Conservation (phyloP, 305 asterid species). For the Fraxinus paxiana region DNA sequence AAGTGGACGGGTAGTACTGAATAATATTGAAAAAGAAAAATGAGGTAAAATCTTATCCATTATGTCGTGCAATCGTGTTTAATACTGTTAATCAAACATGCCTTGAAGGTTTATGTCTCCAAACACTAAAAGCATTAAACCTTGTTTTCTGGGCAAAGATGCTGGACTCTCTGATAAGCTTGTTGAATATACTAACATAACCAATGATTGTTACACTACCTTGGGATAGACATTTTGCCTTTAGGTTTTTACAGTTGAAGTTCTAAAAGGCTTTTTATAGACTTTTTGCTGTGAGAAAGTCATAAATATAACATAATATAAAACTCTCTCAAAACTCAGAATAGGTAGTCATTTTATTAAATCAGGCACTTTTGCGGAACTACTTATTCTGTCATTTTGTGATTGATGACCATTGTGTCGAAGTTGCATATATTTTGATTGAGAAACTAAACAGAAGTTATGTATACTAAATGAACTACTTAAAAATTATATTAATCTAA, state of each 20-base stretch:
- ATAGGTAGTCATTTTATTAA: background rate
- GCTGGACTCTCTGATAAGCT: background rate
- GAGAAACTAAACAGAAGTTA: background rate
- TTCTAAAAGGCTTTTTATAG: background rate
- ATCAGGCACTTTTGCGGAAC: background rate
- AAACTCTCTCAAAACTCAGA: background rate
- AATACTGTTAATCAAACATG: background rate
- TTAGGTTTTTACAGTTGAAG: background rate
- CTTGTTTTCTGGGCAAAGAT: background rate
- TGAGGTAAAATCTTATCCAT: background rate
- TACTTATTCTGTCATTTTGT: background rate
- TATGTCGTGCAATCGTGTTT: background rate
- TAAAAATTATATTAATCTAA: background rate
- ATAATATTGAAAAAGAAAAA: background rate
- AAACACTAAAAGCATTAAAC: background rate
- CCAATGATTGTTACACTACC: background rate
- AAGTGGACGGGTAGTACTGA: background rate
- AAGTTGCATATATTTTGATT: background rate
- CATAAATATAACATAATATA: background rate
- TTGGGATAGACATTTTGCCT: background rate
- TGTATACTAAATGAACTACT: background rate
- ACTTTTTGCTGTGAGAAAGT: background rate
- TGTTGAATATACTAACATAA: background rate
- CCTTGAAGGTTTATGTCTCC: background rate
- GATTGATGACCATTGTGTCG: background rate